A percentile compares a stretch with the other conserved stretches of the same genome.
phyloP scores from a whole-genome alignment of 2,329 filamentous ascomycete species.

The Colletotrichum tropicale region DNA sequence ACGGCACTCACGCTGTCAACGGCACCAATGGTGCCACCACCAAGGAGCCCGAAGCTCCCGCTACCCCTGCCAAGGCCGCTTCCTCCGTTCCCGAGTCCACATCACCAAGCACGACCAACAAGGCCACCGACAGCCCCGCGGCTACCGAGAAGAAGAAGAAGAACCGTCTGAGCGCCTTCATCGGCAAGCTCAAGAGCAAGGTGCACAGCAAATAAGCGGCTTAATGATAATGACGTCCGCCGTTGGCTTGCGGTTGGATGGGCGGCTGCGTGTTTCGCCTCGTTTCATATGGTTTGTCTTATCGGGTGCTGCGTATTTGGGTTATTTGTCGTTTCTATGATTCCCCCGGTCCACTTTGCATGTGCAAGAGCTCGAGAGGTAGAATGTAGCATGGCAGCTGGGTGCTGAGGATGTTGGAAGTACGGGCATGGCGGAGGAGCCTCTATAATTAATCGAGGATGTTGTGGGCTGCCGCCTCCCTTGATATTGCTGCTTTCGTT shows the following conservation, averaged over 20 bases:
- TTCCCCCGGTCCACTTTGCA: conserved; percentile 25
- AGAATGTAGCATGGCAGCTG: conserved; percentile 15
- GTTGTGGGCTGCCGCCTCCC: conserved; percentile 14
- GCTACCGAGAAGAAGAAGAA: conserved; percentile 68
- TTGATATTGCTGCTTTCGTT: background rate
- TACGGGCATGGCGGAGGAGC: conserved; percentile 23
- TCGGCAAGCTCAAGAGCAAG: conserved; percentile 61
- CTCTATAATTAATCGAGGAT: conserved; percentile 29
- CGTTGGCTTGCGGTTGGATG: conserved; percentile 31
- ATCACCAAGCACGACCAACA: conserved; percentile 27
- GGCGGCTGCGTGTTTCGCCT: conserved; percentile 31
- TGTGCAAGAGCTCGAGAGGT: conserved; percentile 23
- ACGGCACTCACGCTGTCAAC: conserved; percentile 20
- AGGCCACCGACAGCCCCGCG: conserved; percentile 27
- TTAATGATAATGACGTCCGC: conserved; percentile 6
- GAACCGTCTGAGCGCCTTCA: conserved; percentile 66
- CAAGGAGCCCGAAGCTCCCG: conserved; percentile 17
- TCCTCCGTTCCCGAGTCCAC: conserved; percentile 17
- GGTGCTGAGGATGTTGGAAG: conserved; percentile 19
- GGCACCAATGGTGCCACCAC: conserved; percentile 5
- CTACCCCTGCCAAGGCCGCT: conserved; percentile 19
- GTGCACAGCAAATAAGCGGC: conserved; percentile 30
- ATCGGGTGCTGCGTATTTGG: conserved; percentile 30
- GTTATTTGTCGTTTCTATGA: conserved; percentile 25
- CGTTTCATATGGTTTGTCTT: conserved; percentile 40